Evolutionary conservation across 1,284 basidiomycete genomes (phyloP), one percentile per base, ranked within the genome.

Genomic region (Takashimella koratensis): DNA sequence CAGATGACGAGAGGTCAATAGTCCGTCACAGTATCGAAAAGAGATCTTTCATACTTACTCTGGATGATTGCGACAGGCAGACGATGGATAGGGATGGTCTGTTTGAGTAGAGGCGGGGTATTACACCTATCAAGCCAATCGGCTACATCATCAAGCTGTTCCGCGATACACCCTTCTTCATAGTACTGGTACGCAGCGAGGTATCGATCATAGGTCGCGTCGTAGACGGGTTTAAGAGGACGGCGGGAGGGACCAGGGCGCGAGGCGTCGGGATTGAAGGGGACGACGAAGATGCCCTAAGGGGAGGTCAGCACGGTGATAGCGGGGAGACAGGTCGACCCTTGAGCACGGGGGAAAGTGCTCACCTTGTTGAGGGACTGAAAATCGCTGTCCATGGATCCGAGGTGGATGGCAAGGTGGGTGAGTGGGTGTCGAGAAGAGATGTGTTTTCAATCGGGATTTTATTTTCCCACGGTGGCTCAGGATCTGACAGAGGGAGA

Each of bases 271-370:
- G 48, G 54, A 12, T 60, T 43, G 52, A 62, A 70, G 13, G 68
- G 67, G 19, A 70, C 43, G 42, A 70, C 60, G 51, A 67, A 67
- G 5, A 71, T 65, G 36, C 69, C 69, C 69, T 71, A 22, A 11
- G n/a, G n/a, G n/a, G n/a, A n/a, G n/a, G n/a, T n/a, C n/a, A n/a
- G n/a, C n/a, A n/a, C n/a, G n/a, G n/a, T n/a, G n/a, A n/a, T n/a
- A n/a, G n/a, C n/a, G n/a, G n/a, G n/a, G n/a, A n/a, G n/a, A n/a
- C n/a, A n/a, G n/a, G n/a, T 8, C n/a, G 45, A 3, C 21, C 1
- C n/a, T 42, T 57, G 42, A 57, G 52, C 13, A 8, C 13, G 0
- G 12, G 2, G 16, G 2, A 2, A n/a, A 0, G 21, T 1, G 47
- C 65, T 43, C 10, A 71, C 68, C 60, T 65, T 65, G 62, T 60